Percentiles rank a stretch among this genome's conserved stretches.
phyloP scores from a whole-genome alignment of 2,329 filamentous ascomycete species.

The Atkinsonella texensis region DNA sequence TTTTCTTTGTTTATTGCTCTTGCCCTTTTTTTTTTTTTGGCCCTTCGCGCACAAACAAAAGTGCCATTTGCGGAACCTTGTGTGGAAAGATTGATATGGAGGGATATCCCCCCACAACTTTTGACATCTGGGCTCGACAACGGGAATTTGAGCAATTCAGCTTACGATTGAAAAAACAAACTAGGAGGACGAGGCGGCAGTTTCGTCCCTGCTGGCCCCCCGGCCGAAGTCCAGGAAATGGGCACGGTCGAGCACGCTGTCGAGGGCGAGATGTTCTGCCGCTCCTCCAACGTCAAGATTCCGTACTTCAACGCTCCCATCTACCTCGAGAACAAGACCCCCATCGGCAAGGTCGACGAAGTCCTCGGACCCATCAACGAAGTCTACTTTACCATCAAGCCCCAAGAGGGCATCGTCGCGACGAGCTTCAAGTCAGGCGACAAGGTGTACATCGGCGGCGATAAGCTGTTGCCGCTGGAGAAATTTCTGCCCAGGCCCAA shows the following conservation, averaged over 20 bases:
- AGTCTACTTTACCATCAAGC: slow-evolving; percentile 97
- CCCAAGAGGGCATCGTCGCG: slow-evolving; percentile 89
- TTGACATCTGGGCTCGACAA: too few species aligned
- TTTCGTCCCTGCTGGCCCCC: slow-evolving; percentile 10
- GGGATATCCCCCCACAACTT: too few species aligned
- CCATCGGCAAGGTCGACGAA: slow-evolving; percentile 95
- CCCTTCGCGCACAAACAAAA: too few species aligned
- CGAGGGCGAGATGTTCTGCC: slow-evolving; percentile 97
- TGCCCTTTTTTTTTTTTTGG: neutral
- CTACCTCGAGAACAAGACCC: slow-evolving; percentile 97
- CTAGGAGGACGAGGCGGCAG: slow-evolving; percentile 12
- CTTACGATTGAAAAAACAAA: neutral
- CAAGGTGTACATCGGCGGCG: slow-evolving; percentile 90
- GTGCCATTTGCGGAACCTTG: neutral
- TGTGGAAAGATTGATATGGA: neutral
- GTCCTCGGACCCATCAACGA: slow-evolving; percentile 95
- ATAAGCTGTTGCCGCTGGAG: slow-evolving; percentile 90
- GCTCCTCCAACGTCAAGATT: slow-evolving; percentile 87
- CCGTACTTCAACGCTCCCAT: slow-evolving; percentile 99
- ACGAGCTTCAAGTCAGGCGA: slow-evolving; percentile 90
- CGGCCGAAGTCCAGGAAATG: slow-evolving; percentile 49
- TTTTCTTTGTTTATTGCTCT: too few species aligned
- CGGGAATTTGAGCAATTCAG: neutral
- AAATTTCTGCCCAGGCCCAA: slow-evolving; percentile 96
- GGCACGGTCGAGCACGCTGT: slow-evolving; percentile 87